These are phyloP conservation scores for Coffea canephora DNA, from an alignment of 257 asterid species.

Conservation along the genomic window DNA sequence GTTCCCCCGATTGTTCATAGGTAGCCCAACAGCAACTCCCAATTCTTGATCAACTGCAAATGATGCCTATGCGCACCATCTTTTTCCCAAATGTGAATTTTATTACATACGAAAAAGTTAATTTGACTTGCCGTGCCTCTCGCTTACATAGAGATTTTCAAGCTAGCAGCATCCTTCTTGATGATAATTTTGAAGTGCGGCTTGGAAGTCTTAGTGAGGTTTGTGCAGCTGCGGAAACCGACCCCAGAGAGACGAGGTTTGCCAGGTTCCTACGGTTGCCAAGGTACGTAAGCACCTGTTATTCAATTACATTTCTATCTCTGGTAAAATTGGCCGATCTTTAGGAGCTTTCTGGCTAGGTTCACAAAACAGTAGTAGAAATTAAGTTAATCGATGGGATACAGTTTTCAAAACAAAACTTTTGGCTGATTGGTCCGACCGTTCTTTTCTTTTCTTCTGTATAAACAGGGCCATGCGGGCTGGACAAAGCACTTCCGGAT, in stretches of 20 bases:
- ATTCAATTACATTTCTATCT: neutral
- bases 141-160: neutral
- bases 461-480: neutral
- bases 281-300: neutral
- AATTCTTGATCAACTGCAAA: neutral
- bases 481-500: neutral
- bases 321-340: no score
- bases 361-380: no score
- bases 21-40: neutral
- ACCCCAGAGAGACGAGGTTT: neutral
- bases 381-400: no score
- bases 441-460: neutral
- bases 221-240: neutral
- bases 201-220: neutral
- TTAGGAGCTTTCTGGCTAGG: neutral
- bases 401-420: neutral
- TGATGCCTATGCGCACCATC: no score
- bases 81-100: no score
- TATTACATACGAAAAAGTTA: no score
- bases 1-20: neutral
- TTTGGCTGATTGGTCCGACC: neutral
- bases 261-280: neutral
- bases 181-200: neutral
- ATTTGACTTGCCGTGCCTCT: no score
- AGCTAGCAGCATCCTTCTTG: slow-evolving; percentile 1